Evolutionary conservation across 805 yeast species (phyloP), one percentile per base, ranked within the genome.

Genomic region (Pichia nakasei): DNA sequence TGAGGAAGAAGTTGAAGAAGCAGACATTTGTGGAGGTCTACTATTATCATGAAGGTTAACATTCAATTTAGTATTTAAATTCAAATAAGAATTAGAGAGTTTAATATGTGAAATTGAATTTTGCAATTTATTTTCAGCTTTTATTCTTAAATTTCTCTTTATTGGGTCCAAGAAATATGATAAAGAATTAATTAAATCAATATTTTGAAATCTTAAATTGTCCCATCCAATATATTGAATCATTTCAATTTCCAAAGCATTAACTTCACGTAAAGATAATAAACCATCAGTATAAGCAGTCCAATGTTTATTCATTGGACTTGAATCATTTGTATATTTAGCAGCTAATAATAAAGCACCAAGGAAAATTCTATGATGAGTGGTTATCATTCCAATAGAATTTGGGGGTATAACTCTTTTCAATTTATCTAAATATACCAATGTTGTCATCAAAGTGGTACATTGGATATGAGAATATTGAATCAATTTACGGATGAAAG

Each of bases 221-320:
- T 86, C 80, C 97, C 97, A 91, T 54, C 86, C 82, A 46, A 91
- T 73, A 49, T 86, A 78, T 40, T 75, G 76, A 39, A 91, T 76
- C 55, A 93, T 69, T 65, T 91, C 97, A 52, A 89, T 73, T 66
- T 91, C 98, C 56, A 94, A 84, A 51, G 88, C 79, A 64, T 91
- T 93, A 43, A 93, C 87, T 57, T 91, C 97, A 20, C 71, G 71
- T 33, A 85, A 67, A 9, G 80, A 60, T 48, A 91, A 73, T 36
- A 93, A 70, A 0, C 97, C 97, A 59, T 82, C 81, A 3, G 97
- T 89, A 68, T 91, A 89, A 48, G 78, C 73, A 5, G 95, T 82
- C 98, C 98, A 91, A 67, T 93, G 97, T 66, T 84, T 89, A 67
- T 91, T 91, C 60, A 91, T 74, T 36, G 98, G 98, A 19, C 94